These are phyloP conservation scores for Dictyostelium discoideum DNA, from an alignment of 78 protist genomes.

Conservation along the genomic window DNA sequence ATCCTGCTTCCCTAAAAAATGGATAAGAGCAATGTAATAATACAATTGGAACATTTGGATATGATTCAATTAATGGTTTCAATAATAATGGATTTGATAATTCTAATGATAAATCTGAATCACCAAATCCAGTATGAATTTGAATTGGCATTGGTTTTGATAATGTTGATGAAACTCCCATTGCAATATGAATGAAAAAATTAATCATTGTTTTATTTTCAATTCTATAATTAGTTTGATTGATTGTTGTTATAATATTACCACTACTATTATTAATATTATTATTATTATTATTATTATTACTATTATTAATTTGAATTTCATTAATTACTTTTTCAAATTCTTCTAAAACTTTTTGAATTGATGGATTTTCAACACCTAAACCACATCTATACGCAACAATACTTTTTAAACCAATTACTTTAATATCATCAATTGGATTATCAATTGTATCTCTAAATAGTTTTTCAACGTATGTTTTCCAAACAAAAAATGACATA, in stretches of 20 bases:
- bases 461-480: not conserved
- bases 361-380: not conserved
- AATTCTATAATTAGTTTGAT: not conserved
- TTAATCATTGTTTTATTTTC: conserved; percentile 26
- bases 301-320: not conserved
- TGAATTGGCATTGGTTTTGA: conserved; percentile 50
- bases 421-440: not conserved
- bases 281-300: too few species aligned
- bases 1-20: conserved; percentile 42
- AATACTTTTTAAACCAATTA: conserved; percentile 45
- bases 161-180: conserved; percentile 7
- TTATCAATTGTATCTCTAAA: not conserved
- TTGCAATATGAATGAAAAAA: conserved; percentile 44
- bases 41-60: conserved; percentile 53
- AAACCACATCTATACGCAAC: conserved; percentile 66
- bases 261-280: not conserved
- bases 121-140: conserved; percentile 76
- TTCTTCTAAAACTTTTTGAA: not conserved
- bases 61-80: conserved; percentile 21
- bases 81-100: conserved; percentile 43
- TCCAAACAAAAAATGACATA: conserved; percentile 15
- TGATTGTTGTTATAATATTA: not conserved
- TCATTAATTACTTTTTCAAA: not conserved
- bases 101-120: conserved; percentile 29
- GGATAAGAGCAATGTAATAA: conserved; percentile 63